Conservation (phyloP, 2,329 filamentous ascomycete genomes). For the Neofusicoccum parvum region DNA sequence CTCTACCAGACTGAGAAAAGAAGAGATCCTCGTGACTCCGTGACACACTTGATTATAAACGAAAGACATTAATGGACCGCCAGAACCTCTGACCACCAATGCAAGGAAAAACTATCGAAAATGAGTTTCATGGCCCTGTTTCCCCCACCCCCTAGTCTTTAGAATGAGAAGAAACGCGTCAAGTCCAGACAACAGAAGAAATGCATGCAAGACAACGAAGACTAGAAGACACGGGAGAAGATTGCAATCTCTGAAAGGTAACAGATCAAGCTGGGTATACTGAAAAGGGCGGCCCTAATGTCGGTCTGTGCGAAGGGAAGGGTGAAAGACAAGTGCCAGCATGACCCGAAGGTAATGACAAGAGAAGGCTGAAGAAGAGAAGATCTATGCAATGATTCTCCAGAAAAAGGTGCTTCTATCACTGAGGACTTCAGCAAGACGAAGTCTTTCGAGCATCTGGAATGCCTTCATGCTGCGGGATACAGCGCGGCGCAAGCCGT, state of each 20-base stretch:
- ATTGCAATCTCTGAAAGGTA: conserved; percentile 15
- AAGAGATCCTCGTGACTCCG: conserved; percentile 9
- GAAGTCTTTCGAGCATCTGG: conserved; percentile 1
- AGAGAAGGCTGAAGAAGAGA: conserved; percentile 3
- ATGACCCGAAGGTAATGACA: not conserved
- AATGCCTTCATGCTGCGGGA: not conserved
- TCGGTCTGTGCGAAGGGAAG: conserved; percentile 8
- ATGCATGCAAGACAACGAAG: not conserved
- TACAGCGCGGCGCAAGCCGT: not conserved
- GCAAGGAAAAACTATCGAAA: conserved; percentile 3
- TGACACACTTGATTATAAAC: conserved; percentile 12
- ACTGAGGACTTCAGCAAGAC: conserved; percentile 5
- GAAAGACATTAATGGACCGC: conserved; percentile 19
- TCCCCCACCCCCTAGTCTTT: not conserved
- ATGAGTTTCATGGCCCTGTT: conserved; percentile 6
- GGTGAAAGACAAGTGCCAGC: conserved; percentile 3
- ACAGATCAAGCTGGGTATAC: conserved; percentile 22
- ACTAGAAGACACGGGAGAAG: not conserved
- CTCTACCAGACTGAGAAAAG: conserved; percentile 1
- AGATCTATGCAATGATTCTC: conserved; percentile 16
- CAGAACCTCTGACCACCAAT: not conserved
- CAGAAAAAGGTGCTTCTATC: conserved; percentile 12
- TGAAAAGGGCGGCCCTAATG: conserved; percentile 9
- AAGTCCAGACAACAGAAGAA: conserved; percentile 3
- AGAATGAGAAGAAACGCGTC: conserved; percentile 7